phyloP scores from a whole-genome alignment of 352 stramenopile species.

The Globisporangium polare region DNA sequence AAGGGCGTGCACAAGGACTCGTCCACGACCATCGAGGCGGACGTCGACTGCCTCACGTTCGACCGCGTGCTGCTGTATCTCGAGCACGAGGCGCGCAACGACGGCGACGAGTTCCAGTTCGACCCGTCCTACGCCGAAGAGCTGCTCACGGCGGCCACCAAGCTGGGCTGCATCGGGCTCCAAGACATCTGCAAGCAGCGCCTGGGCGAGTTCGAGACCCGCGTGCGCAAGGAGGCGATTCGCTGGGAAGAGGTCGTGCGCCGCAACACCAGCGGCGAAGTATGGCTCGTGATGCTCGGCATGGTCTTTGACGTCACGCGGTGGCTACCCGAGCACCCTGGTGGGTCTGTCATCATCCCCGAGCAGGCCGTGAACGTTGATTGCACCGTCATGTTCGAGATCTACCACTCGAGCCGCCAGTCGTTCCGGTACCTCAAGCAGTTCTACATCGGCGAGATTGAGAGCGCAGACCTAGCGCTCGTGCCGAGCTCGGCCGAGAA shows the following conservation, averaged over 20 bases:
- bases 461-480: conserved; percentile 43
- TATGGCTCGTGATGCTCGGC: conserved; percentile 85
- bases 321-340: conserved; percentile 86
- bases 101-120: conserved; percentile 70
- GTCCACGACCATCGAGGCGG: conserved; percentile 54
- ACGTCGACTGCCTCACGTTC: conserved; percentile 87
- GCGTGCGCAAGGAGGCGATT: conserved; percentile 77
- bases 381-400: conserved; percentile 89
- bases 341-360: conserved; percentile 79
- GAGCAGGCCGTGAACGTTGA: conserved; percentile 87
- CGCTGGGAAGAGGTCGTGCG: conserved; percentile 75
- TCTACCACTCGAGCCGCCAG: conserved; percentile 89
- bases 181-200: conserved; percentile 73
- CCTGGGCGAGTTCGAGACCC: conserved; percentile 77
- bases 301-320: conserved; percentile 89
- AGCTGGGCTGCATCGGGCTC: conserved; percentile 64
- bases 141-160: conserved; percentile 62
- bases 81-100: conserved; percentile 72
- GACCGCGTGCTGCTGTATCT: conserved; percentile 88
- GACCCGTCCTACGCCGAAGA: conserved; percentile 74
- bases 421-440: conserved; percentile 90
- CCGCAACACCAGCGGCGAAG: conserved; percentile 68
- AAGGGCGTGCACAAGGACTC: conserved; percentile 70
- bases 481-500: conserved; percentile 48
- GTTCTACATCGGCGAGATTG: conserved; percentile 89